Evolutionary conservation across 2,329 filamentous ascomycete genomes (phyloP), one percentile per base, ranked within the genome.

Genomic region (Aureobasidium sp.): DNA sequence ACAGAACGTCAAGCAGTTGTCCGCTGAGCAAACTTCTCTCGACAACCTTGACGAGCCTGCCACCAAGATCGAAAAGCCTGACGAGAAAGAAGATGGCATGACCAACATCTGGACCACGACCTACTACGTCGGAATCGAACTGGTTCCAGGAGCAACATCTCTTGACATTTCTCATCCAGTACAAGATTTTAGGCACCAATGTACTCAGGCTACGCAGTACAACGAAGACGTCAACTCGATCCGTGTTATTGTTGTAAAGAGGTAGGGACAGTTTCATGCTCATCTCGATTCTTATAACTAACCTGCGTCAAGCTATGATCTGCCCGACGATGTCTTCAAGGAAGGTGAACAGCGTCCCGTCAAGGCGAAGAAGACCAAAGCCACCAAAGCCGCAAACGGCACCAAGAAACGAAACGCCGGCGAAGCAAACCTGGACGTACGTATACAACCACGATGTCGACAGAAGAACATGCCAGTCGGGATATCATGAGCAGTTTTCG

Each of bases 291-390:
- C 9, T 17, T 1, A 42, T 69, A 55, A 70, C 67, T 67, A 50
- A 69, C 58, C 33, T n/a, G 54, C 45, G 64, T 35, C 69, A 33
- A 96, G 92, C 74, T 89, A 89, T 71, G 86, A 91, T 69, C 81
- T 99, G 27, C 94, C 94, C 29, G 86, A 90, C 62, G 93, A 99
- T 72, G 85, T 97, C 2, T 99, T 99, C 71, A 81, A 86, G 50
- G 77, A 85, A 25, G 89, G 89, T 68, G 94, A 99, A 74, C 71
- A 67, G 5, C 70, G 73, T 55, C 78, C 78, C 5, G 69, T 68
- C 17, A 75, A 75, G 64, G 68, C 71, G 33, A 74, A 74, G 66
- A 79, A 77, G 67, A 58, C 62, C 25, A 72, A 70, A 63, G 64
- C 60, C 6, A 60, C 61, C 27, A 66, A 67, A 50, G 61, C 61